Base-by-base conservation (phyloP, 257 asterid species). In the Paulownia fortunei region DNA sequence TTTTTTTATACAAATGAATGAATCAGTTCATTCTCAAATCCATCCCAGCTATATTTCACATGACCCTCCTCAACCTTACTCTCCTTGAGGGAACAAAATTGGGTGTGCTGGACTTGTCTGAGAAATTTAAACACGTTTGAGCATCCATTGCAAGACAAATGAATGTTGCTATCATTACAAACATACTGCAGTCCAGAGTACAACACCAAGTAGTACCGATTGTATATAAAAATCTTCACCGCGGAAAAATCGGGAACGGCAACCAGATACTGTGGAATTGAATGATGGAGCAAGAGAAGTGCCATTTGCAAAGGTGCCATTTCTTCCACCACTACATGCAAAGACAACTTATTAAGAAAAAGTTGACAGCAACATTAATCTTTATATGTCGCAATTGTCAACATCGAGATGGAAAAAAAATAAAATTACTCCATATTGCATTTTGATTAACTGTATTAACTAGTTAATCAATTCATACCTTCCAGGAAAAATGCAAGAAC, bases 401-500 rank as follows among this genome's bases (percentile, higher is more conserved):
- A 62, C 39, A 34, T 37, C 23, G 71, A 61, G 8, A 5, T 21
- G 27, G 1, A 11, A 8, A 52, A 70, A 15, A 3, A 60, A 37
- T 5, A 12, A 60, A 0, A n/a, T 18, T 58, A 55, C 65, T 63
- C 65, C 58, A 26, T 24, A 51, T 73, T 15, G 49, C 19, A 36
- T n/a, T 47, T 74, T 59, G 34, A 73, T 52, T 21, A 55, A 75
- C 6, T 12, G 58, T 62, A 70, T 15, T 24, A 64, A 19, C 64
- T 10, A 44, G 59, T 24, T 37, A 47, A 68, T 3, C 21, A 26
- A 76, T 49, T 44, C 71, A 21, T 89, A 94, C 99, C 99, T 90
- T 88, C 98, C 98, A 0, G 97, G 93, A 80, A 83, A 91, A 76
- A 84, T 72, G 85, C 99, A 94, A 30, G 95, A 82, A 78, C 84